phyloP scores from a whole-genome alignment of 805 yeast species.

The Candida boleticola region DNA sequence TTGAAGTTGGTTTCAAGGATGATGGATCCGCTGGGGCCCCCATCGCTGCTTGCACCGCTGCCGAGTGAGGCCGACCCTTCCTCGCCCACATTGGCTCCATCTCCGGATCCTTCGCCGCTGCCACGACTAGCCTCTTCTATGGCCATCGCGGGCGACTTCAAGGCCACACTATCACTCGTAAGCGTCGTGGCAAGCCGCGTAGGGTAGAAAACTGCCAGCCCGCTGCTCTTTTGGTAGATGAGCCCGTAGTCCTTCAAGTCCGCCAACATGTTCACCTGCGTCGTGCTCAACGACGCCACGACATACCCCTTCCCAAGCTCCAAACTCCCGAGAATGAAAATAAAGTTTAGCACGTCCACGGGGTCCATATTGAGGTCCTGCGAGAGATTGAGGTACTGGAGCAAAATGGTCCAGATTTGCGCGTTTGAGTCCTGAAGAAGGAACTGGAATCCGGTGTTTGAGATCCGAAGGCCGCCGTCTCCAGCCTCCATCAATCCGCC shows the following conservation, averaged over 20 bases:
- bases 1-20: constrained; percentile 93
- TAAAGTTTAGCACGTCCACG: constrained; percentile 90
- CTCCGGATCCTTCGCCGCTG: constrained; percentile 16
- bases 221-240: constrained; percentile 60
- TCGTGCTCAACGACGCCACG: constrained; percentile 63
- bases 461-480: constrained; percentile 55
- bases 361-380: constrained; percentile 89
- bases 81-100: background rate
- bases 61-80: constrained; percentile 13
- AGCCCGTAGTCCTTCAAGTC: constrained; percentile 91
- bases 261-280: constrained; percentile 82
- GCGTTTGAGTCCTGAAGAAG: constrained; percentile 88
- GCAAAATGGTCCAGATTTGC: constrained; percentile 88
- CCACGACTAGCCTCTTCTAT: constrained; percentile 59
- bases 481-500: constrained; percentile 80
- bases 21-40: constrained; percentile 56
- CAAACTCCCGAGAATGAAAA: constrained; percentile 88
- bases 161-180: constrained; percentile 76
- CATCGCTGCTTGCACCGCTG: constrained; percentile 2
- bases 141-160: constrained; percentile 71
- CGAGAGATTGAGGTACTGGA: constrained; percentile 84
- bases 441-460: constrained; percentile 92
- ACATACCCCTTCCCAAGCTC: constrained; percentile 89
- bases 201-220: constrained; percentile 74
- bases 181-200: constrained; percentile 86